Conservation (phyloP, 306 rosid species). For the Gynostemma pentaphyllum region DNA sequence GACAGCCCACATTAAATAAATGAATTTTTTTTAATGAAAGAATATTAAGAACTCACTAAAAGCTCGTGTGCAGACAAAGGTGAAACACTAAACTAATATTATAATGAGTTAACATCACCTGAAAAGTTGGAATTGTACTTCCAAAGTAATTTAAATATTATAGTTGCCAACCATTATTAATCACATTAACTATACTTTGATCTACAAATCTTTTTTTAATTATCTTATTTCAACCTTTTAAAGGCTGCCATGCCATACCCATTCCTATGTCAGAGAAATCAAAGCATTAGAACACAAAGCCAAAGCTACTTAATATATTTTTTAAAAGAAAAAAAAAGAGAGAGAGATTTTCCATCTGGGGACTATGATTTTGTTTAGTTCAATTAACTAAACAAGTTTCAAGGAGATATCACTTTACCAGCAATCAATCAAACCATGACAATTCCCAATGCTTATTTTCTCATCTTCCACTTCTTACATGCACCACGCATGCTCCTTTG, state of each 20-base stretch:
- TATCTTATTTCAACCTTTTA: slow-evolving; percentile 1
- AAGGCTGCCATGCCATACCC: slow-evolving; percentile 13
- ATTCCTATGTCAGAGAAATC: slow-evolving; percentile 5
- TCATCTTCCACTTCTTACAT: slow-evolving; percentile 1
- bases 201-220: slow-evolving; percentile 13
- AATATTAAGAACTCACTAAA: slow-evolving; percentile 5
- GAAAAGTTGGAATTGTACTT: slow-evolving; percentile 69
- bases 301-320: too few relatives aligned
- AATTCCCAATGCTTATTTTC: slow-evolving; percentile 3
- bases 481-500: slow-evolving; percentile 7
- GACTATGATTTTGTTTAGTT: not conserved
- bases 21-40: too few relatives aligned
- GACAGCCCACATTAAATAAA: too few relatives aligned
- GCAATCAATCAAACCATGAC: slow-evolving; percentile 2
- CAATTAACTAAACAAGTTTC: slow-evolving; percentile 4
- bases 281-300: slow-evolving; percentile 5
- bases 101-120: slow-evolving; percentile 14
- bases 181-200: too few relatives aligned
- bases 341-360: slow-evolving; percentile 8
- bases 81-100: slow-evolving; percentile 1
- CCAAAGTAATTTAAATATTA: slow-evolving; percentile 24
- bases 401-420: slow-evolving; percentile 7
- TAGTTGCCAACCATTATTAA: slow-evolving; percentile 44
- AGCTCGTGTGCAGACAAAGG: not conserved
- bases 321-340: too few relatives aligned